Percentiles rank a stretch among this genome's conserved stretches.
Conservation (phyloP, 495 filamentous ascomycete species). For the Talaromyces wortmannii region DNA sequence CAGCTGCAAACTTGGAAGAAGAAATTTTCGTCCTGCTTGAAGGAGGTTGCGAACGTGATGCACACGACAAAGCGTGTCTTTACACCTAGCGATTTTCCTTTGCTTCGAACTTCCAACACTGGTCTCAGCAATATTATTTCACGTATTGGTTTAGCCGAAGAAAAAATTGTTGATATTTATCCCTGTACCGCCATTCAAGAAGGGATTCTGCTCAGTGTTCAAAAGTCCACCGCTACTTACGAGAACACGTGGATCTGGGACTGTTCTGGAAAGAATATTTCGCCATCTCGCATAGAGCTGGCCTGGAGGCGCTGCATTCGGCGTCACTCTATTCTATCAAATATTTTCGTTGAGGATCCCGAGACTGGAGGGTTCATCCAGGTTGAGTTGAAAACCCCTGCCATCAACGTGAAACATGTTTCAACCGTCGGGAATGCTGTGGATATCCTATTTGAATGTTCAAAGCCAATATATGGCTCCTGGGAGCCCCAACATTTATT, state of each 20-base stretch:
- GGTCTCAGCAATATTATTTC: slow-evolving; percentile 17
- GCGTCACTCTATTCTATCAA: slow-evolving; percentile 27
- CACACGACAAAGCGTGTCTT: slow-evolving; percentile 24
- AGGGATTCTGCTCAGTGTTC: slow-evolving; percentile 40
- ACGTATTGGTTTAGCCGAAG: neutral
- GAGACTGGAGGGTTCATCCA: slow-evolving; percentile 12
- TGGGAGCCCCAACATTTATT: slow-evolving; percentile 16
- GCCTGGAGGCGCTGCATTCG: slow-evolving; percentile 26
- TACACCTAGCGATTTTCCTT: slow-evolving; percentile 6
- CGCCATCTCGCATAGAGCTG: slow-evolving; percentile 12
- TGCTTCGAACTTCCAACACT: neutral
- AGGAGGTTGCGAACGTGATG: slow-evolving; percentile 33
- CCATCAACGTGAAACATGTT: neutral
- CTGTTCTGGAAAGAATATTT: slow-evolving; percentile 6
- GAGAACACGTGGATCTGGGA: slow-evolving; percentile 17
- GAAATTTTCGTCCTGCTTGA: slow-evolving; percentile 40
- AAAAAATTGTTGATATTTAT: slow-evolving; percentile 32
- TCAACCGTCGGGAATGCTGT: neutral
- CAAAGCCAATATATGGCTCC: neutral
- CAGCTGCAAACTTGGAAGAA: slow-evolving; percentile 46
- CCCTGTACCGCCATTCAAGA: slow-evolving; percentile 46
- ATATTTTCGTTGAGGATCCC: slow-evolving; percentile 19
- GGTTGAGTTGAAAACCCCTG: neutral
- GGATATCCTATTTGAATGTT: neutral
- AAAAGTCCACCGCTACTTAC: slow-evolving; percentile 40